Evolutionary conservation across 2,329 filamentous ascomycete genomes (phyloP).

Genomic region (Talaromyces atroroseus): DNA sequence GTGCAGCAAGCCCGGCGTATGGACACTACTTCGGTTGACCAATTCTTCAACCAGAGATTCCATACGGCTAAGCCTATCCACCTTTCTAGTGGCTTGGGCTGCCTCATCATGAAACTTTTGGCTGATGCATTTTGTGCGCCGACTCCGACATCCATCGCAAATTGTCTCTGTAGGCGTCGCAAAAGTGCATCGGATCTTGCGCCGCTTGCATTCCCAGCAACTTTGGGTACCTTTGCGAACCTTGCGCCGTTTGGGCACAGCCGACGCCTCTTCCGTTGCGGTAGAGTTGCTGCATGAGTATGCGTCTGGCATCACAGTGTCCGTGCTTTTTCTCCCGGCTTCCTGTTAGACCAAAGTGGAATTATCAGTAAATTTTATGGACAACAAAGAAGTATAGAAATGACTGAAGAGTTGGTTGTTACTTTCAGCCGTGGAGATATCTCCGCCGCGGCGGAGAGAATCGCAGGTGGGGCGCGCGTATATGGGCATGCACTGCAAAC

Average conservation of each 20-base stretch:
- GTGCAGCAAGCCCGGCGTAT: not conserved
- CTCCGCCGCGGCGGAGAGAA: conserved; percentile 5
- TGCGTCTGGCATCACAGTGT: not conserved
- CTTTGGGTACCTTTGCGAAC: conserved; percentile 13
- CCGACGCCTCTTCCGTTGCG: not conserved
- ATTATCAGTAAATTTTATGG: not conserved
- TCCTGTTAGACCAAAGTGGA: not conserved
- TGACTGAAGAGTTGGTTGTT: too few species aligned
- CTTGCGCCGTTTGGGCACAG: conserved; percentile 9
- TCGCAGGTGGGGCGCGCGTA: not conserved
- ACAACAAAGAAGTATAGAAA: too few species aligned
- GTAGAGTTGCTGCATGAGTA: not conserved
- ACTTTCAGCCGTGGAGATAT: not conserved
- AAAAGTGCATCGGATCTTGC: conserved; percentile 7
- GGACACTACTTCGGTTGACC: not conserved
- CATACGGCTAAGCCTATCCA: not conserved
- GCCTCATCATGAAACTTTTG: conserved; percentile 44
- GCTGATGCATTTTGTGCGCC: conserved; percentile 36
- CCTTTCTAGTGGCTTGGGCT: not conserved
- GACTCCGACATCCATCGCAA: conserved; percentile 17
- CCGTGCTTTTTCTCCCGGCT: not conserved
- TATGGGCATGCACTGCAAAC: not conserved
- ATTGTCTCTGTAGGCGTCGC: conserved; percentile 1
- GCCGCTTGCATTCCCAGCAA: conserved; percentile 11
- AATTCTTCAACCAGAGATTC: conserved; percentile 1